Evolutionary conservation across 176 grass and related monocot genomes (phyloP), one percentile per base, ranked within the genome.

Genomic region (Juncus effusus): DNA sequence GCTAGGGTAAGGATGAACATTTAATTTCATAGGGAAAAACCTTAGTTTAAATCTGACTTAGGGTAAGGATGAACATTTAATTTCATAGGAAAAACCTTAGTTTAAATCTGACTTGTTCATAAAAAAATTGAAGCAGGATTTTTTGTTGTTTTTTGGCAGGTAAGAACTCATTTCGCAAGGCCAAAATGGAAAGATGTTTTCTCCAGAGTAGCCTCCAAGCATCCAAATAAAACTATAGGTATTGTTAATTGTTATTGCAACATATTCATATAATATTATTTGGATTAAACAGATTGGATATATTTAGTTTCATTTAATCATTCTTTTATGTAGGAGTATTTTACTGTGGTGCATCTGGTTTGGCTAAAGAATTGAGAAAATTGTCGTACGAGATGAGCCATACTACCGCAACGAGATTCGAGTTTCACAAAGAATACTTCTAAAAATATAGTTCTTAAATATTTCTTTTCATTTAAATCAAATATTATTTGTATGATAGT

Each of bases 371-470:
- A 38, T 70, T 97, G n/a, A 79, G 84, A 77, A 80, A 97, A 63
- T 86, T 97, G 76, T 84, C 93, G 15, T 74, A 86, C 70, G 93
- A 97, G 82, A 92, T 97, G 83, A 92, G 88, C 61, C 79, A 89
- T 64, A 77, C 85, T 61, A 97, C 93, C 12, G 81, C 80, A n/a
- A 97, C 88, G 54, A 79, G 85, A 66, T 97, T 97, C 68, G 82
- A 97, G 69, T 97, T 97, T 74, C 93, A 97, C 83, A 97, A 97
- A 76, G 93, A 97, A 38, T 92, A 97, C 76, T 99, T 93, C 59
- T 99, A 82, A 80, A 63, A 56, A 47, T 47, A 47, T 47, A 47
- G 44, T 6, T 47, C 44, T 47, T 47, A 5, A 9, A 47, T 28
- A 28, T 28, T 28, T 28, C 19, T 28, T 28, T 28, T 28, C 19